A percentile compares a stretch with the other conserved stretches of the same genome.
phyloP scores from a whole-genome alignment of 2,329 filamentous ascomycete species.

The Apiospora kogelbergensis region DNA sequence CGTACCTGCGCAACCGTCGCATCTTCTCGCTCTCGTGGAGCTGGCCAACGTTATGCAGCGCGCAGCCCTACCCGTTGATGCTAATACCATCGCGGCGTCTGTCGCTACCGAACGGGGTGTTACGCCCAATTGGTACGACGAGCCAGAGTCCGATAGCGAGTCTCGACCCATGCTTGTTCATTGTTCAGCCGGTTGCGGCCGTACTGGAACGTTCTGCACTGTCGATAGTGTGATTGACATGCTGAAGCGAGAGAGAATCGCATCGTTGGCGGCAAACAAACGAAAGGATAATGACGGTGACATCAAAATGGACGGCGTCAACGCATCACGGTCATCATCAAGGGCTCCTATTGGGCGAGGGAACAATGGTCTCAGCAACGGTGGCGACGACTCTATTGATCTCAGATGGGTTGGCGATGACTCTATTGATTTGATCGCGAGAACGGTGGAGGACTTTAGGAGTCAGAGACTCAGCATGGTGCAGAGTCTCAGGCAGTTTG shows the following conservation, averaged over 20 bases:
- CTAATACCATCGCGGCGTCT: slow-evolving; percentile 36
- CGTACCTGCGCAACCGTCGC: slow-evolving; percentile 81
- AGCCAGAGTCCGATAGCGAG: slow-evolving; percentile 54
- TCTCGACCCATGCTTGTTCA: slow-evolving; percentile 83
- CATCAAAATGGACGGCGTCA: slow-evolving; percentile 40
- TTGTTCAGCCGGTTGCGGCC: slow-evolving; percentile 92
- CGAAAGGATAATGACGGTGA: slow-evolving; percentile 44
- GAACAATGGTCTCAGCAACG: neutral
- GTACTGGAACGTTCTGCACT: slow-evolving; percentile 94
- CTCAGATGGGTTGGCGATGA: slow-evolving; percentile 69
- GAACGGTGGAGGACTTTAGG: slow-evolving; percentile 88
- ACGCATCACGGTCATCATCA: slow-evolving; percentile 28
- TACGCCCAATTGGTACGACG: slow-evolving; percentile 51
- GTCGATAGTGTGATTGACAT: slow-evolving; percentile 96
- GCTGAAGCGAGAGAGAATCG: slow-evolving; percentile 77
- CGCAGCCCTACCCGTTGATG: slow-evolving; percentile 50
- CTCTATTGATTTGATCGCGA: slow-evolving; percentile 75
- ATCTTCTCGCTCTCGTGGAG: slow-evolving; percentile 87
- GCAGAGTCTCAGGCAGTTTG: slow-evolving; percentile 88
- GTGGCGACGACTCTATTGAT: slow-evolving; percentile 39
- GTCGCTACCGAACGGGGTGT: slow-evolving; percentile 27
- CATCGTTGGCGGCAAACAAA: slow-evolving; percentile 24
- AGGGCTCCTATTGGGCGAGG: slow-evolving; percentile 17
- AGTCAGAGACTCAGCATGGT: slow-evolving; percentile 93
- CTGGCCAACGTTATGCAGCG: slow-evolving; percentile 75